Evolutionary conservation across 2,329 filamentous ascomycete species (phyloP), one percentile per base, ranked within the genome.

Genomic region (Corynespora cassiicola): DNA sequence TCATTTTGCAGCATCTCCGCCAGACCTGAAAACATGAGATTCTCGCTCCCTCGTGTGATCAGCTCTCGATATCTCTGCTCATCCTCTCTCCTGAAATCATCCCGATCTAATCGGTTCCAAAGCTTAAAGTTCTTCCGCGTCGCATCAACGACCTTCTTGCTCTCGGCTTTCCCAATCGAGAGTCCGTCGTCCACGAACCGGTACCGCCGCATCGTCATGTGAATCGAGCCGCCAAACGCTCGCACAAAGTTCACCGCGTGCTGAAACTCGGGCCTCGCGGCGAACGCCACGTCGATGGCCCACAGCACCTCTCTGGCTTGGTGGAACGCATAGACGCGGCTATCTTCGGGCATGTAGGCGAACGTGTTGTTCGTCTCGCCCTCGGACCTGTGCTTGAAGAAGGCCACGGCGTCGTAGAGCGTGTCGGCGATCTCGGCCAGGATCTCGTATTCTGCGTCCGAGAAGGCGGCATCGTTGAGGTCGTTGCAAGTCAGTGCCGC

Each of bases 341-440:
- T 20, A 3, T 54, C 42, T 16, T 32, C 16, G 7, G 50, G 48
- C 8, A 61, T 49, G 39, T 66, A 66, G 15, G 57, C 60, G 29
- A 65, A 66, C 2, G 60, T 65, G 42, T 42, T 59, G 49, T 68
- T 64, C 5, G 61, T 66, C 42, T 66, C 63, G 9, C 61, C 62
- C 42, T 66, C 64, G 21, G 48, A 36, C 5, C 59, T 55, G 37
- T 68, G 63, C 54, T 66, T 66, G 50, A 46, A 66, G 45, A 63
- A 66, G 17, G 61, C 53, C 11, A 65, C 50, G 14, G 61, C 54
- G 27, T 68, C 63, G 43, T 66, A 66, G 17, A 66, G 42, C 7
- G 49, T 55, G 29, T 49, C 52, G 3, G 52, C 54, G 9, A 68
- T 42, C 42, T 66, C 58, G 19, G 53, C 17, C 7, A 42, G 23